Evolutionary conservation across 2,329 filamentous ascomycete species (phyloP), one percentile per base, ranked within the genome.

Genomic region (Alternaria triticina): DNA sequence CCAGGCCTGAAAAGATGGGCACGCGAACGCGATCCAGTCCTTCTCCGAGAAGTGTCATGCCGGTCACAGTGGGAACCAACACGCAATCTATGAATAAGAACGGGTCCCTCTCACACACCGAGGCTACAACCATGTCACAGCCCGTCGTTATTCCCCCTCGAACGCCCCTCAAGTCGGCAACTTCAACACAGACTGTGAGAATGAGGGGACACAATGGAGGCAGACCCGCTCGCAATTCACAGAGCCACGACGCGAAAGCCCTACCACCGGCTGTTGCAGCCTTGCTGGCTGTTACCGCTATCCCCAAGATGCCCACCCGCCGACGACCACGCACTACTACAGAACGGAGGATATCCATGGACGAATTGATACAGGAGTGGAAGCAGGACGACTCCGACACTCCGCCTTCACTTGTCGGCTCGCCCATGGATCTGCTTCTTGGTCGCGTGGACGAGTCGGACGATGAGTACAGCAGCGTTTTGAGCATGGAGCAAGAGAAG

Each of bases 281-380:
- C 10, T 78, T 90, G 59, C 78, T 90, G 33, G 85, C 87, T 59
- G 83, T 87, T 49, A 90, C 88, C 2, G 79, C 86, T 3, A 89
- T 90, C 52, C 87, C 87, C 4, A 83, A 83, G 20, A 85, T 84
- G 62, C 80, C 78, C 4, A 76, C 78, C 64, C 79, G 79, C 10
- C 77, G 78, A 12, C 64, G 78, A 77, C 82, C 74, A 74, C 80
- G 66, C 74, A 83, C 74, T 70, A 81, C 69, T 8, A 73, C 77
- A 79, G 72, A 79, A 58, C 79, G 79, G 62, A 77, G 75, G 17
- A 81, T 85, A 50, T 88, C 88, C 54, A 88, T 87, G 71, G 85
- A 86, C 63, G 82, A 88, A 71, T 73, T 89, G 71, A 83, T 87
- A 68, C 84, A 85, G 64, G 85, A 86, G 69, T 84, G 84, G 75